A percentile compares a stretch with the other conserved stretches of the same genome.
These are phyloP conservation scores for Cornus kousa DNA, from an alignment of 148 eudicot genomes.

Conservation along the genomic window DNA sequence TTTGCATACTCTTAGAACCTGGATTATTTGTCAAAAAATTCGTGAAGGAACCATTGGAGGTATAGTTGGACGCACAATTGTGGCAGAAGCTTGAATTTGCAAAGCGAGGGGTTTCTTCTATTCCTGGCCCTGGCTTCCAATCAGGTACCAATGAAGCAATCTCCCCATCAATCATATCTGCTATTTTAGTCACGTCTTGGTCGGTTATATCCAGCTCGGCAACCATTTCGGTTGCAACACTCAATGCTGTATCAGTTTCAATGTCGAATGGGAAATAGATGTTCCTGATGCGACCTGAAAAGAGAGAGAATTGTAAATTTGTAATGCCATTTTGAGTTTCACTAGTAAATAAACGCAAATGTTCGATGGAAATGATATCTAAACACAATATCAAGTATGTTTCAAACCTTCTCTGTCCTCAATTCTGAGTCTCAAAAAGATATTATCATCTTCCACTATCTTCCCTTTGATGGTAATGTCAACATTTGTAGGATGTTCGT, in stretches of 20 bases:
- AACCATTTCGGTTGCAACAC: slow-evolving; percentile 87
- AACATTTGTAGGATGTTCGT: slow-evolving; percentile 44
- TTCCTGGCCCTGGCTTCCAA: slow-evolving; percentile 58
- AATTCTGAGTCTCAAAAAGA: slow-evolving; percentile 66
- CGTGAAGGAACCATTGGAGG: slow-evolving; percentile 51
- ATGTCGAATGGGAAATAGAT: slow-evolving; percentile 78
- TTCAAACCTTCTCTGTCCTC: slow-evolving; percentile 70
- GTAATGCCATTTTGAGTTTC: slow-evolving; percentile 4
- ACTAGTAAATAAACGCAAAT: not conserved
- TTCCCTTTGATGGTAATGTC: slow-evolving; percentile 78
- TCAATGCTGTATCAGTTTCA: slow-evolving; percentile 70
- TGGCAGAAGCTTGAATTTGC: slow-evolving; percentile 37
- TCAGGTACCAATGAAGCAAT: slow-evolving; percentile 60
- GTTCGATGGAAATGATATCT: not conserved
- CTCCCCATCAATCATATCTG: slow-evolving; percentile 80
- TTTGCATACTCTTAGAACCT: slow-evolving; percentile 32
- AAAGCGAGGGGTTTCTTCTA: slow-evolving; percentile 50
- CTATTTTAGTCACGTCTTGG: slow-evolving; percentile 76
- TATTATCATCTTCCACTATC: slow-evolving; percentile 65
- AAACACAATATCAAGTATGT: not conserved
- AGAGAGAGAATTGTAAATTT: not conserved
- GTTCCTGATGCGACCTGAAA: slow-evolving; percentile 64
- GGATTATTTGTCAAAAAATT: slow-evolving; percentile 44
- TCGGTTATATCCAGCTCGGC: slow-evolving; percentile 75
- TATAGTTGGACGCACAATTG: slow-evolving; percentile 49